Conservation (phyloP, 805 yeast species). For the Geotrichum ghanense region DNA sequence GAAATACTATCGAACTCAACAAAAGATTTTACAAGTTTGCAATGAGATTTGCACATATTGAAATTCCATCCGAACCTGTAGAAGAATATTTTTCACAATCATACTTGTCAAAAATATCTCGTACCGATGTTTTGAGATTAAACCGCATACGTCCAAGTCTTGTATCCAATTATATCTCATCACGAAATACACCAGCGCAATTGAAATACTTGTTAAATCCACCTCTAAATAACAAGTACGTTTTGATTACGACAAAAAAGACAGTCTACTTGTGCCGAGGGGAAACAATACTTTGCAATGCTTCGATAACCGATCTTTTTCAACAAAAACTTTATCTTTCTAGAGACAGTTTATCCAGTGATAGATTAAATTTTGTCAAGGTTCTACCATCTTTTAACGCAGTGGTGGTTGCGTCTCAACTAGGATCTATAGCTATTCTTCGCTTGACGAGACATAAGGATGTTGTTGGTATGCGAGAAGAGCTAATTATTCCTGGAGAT, state of each 20-base stretch:
- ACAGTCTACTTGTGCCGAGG: conserved; percentile 35
- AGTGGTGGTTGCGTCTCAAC: conserved; percentile 32
- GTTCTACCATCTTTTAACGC: conserved; percentile 32
- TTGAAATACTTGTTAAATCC: conserved; percentile 13
- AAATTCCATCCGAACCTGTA: conserved; percentile 11
- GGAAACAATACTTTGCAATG: conserved; percentile 36
- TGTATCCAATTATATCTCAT: background rate
- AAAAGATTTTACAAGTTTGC: conserved; percentile 7
- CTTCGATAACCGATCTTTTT: conserved; percentile 35
- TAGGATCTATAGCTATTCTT: conserved; percentile 33
- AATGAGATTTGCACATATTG: conserved; percentile 13
- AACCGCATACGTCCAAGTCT: background rate
- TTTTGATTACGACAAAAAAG: conserved; percentile 35
- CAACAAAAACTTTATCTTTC: conserved; percentile 20
- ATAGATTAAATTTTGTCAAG: conserved; percentile 22
- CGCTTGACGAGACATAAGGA: conserved; percentile 34
- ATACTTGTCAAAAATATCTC: conserved; percentile 1
- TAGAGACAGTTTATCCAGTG: conserved; percentile 11
- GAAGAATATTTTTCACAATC: conserved; percentile 2
- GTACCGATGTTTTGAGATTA: conserved; percentile 3
- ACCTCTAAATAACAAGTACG: conserved; percentile 22
- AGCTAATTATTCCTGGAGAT: conserved; percentile 24
- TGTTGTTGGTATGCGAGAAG: conserved; percentile 32
- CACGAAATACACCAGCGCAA: background rate
- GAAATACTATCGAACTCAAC: background rate